These are phyloP conservation scores for Pholiota microspora DNA, from an alignment of 768 basidiomycete genomes.

Conservation along the genomic window DNA sequence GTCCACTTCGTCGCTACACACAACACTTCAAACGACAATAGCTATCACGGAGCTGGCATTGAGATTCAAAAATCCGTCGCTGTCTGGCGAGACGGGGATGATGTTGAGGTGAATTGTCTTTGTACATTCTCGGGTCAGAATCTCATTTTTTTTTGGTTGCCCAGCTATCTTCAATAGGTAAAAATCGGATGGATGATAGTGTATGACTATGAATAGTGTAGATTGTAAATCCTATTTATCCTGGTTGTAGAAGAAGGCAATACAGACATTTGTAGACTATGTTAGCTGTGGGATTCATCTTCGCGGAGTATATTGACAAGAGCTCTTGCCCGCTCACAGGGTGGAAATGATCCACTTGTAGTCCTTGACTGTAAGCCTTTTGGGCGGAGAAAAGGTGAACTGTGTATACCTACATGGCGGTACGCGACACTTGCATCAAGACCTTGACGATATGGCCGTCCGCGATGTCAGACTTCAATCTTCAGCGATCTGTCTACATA, in stretches of 20 bases:
- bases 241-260: not conserved
- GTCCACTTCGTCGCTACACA: constrained; percentile 4
- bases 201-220: constrained; percentile 1
- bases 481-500: too few relatives aligned
- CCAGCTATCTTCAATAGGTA: constrained; percentile 3
- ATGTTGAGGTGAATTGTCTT: constrained; percentile 1
- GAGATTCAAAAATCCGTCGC: constrained; percentile 9
- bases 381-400: too few relatives aligned
- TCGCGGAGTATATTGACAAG: not conserved
- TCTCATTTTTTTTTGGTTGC: not conserved
- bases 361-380: too few relatives aligned
- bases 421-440: too few relatives aligned
- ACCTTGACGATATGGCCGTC: too few relatives aligned
- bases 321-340: too few relatives aligned
- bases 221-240: not conserved
- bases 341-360: too few relatives aligned
- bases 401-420: too few relatives aligned
- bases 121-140: not conserved
- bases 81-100: constrained; percentile 6
- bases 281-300: not conserved
- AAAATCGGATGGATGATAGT: constrained; percentile 1
- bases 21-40: not conserved
- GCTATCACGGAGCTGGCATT: constrained; percentile 7
- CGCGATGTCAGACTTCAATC: too few relatives aligned
- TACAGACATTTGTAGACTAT: not conserved